Evolutionary conservation across 768 basidiomycete species (phyloP).

Genomic region (Phanerochaete sordida): DNA sequence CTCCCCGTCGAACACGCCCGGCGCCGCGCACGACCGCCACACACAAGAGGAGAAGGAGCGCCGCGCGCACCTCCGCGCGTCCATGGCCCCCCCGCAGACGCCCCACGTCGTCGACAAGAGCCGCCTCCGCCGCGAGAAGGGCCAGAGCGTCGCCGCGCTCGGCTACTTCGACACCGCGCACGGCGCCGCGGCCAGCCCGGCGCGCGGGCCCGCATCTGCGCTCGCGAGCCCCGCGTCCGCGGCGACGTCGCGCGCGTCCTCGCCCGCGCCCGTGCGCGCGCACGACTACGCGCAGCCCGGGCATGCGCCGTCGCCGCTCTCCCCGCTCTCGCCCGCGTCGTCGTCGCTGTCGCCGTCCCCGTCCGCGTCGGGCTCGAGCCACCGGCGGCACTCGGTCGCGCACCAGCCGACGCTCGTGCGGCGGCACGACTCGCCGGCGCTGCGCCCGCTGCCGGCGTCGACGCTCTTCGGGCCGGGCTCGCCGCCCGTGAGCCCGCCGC

Average conservation of each 20-base stretch:
- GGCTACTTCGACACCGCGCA: constrained; percentile 2
- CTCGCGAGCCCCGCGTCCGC: not conserved
- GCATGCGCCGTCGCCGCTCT: no score
- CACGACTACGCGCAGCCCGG: not conserved
- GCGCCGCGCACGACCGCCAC: not conserved
- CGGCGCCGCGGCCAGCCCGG: not conserved
- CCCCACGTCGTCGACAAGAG: not conserved
- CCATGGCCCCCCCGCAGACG: not conserved
- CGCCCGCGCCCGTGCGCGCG: not conserved
- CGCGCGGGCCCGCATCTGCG: no score
- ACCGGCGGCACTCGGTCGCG: not conserved
- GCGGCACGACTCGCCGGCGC: constrained; percentile 19
- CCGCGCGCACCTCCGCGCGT: not conserved
- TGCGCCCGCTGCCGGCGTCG: constrained; percentile 18
- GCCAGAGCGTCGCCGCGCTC: constrained; percentile 1
- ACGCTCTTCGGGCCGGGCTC: constrained; percentile 11
- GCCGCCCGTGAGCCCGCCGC: constrained; percentile 6
- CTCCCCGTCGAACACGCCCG: not conserved
- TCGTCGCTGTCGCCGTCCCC: no score
- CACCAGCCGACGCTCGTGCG: constrained; percentile 17
- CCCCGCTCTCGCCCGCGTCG: not conserved
- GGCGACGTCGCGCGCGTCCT: not conserved
- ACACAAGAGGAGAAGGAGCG: no score
- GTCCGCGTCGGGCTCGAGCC: not conserved
- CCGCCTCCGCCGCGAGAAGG: not conserved